phyloP scores from a whole-genome alignment of 352 stramenopile species.

The Globisporangium carolinianum region DNA sequence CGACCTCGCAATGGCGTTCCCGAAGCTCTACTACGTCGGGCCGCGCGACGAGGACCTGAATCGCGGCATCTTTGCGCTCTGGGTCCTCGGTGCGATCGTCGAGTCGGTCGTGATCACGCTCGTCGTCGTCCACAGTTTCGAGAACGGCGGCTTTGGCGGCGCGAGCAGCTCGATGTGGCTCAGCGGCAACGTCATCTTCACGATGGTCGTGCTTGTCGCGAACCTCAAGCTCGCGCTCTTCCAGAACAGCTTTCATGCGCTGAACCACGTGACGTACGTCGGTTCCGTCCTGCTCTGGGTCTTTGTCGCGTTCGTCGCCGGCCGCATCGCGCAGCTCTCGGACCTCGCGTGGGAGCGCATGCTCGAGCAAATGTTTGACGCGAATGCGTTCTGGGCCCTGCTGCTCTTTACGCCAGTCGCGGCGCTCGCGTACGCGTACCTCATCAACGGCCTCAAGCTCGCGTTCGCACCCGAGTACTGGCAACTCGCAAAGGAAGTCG shows the following conservation, averaged over 20 bases:
- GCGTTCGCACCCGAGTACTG: constrained; percentile 70
- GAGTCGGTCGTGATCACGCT: constrained; percentile 73
- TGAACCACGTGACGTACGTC: constrained; percentile 64
- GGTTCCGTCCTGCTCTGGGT: constrained; percentile 64
- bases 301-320: constrained; percentile 46
- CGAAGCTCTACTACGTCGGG: constrained; percentile 59
- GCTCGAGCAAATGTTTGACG: constrained; percentile 53
- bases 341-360: constrained; percentile 73
- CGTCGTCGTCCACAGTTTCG: constrained; percentile 33
- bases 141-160: constrained; percentile 28
- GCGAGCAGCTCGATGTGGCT: constrained; percentile 64
- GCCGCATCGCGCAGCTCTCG: constrained; percentile 40
- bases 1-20: constrained; percentile 55
- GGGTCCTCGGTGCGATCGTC: constrained; percentile 60
- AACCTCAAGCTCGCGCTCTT: constrained; percentile 78
- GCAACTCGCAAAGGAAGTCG: constrained; percentile 69
- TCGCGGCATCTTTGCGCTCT: constrained; percentile 47
- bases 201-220: constrained; percentile 62
- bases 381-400: constrained; percentile 50
- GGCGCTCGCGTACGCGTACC: constrained; percentile 41
- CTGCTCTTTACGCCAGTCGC: constrained; percentile 46
- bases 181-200: constrained; percentile 75
- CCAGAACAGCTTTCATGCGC: constrained; percentile 63
- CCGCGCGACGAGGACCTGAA: constrained; percentile 69
- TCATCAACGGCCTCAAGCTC: constrained; percentile 47